Base-by-base conservation (phyloP, 225 moss, liverwort and hornwort genomes). In the Bryoerythrophyllum caledonicum region DNA sequence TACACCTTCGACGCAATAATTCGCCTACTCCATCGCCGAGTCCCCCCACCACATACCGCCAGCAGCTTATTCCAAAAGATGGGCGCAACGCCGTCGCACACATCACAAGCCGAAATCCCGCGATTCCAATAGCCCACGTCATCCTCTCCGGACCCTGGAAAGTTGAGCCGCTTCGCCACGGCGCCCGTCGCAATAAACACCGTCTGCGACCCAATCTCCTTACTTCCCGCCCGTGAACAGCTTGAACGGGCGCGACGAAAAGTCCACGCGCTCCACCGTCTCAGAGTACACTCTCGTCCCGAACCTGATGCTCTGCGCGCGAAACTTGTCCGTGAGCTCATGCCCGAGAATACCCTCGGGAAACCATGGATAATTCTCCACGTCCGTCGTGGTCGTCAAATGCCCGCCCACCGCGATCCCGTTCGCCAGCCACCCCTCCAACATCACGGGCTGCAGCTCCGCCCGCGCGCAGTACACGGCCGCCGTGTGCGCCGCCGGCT, bases 331-430 rank as follows among this genome's bases (percentile, higher is more conserved):
- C 5, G 87, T 87, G 19, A 97, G 70, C 9, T 97, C 93, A 2
- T 73, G 63, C 4, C 94, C 97, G 7, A 93, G 11, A 67, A 97
- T 82, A 27, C 97, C 97, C 37, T 93, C 89, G 0, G 97, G 97
- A 75, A 97, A 97, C 73, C 97, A 93, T 6, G 97, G 97, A n/a
- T 89, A 97, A 89, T 97, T 97, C 82, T 97, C 97, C 56, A 97
- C 97, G 34, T 97, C 97, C 1, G 97, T 94, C 10, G 97, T 97
- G 8, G 94, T 97, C 4, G 94, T 94, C 17, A 97, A 78, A 72
- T 97, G 97, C 9, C 94, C 97, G 0, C 97, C 94, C n/a, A 94
- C 79, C 1, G 97, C 90, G 59, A 94, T 93, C 5, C 97, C 97
- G 12, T 97, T 97, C 17, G 97, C 97, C 35, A 97, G 64, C 90